phyloP scores from a whole-genome alignment of 2,329 filamentous ascomycete genomes.

The Dryadomyces sulphureus region DNA sequence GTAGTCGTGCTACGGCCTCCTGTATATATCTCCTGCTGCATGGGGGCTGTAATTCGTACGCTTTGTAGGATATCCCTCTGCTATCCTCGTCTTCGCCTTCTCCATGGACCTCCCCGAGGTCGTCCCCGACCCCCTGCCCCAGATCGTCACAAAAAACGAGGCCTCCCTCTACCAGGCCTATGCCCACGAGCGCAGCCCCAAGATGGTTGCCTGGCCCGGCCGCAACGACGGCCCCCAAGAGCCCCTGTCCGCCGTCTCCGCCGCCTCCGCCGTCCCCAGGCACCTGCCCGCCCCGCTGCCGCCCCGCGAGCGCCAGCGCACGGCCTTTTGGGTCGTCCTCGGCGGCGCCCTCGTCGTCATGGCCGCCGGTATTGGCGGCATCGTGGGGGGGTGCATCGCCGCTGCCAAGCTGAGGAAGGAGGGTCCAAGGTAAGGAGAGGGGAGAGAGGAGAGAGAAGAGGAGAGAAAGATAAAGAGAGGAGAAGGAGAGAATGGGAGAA shows the following conservation, averaged over 20 bases:
- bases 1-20: background rate
- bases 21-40: no score
- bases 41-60: no score
- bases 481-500: background rate
- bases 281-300: no score
- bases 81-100: background rate
- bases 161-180: background rate
- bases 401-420: slow-evolving; percentile 1
- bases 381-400: slow-evolving; percentile 11
- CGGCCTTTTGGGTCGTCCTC: slow-evolving; percentile 11
- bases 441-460: no score
- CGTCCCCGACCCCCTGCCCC: background rate
- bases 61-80: no score
- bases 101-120: background rate
- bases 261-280: no score
- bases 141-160: background rate
- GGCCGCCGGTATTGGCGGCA: slow-evolving; percentile 13
- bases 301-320: background rate
- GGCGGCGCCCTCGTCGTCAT: slow-evolving; percentile 10
- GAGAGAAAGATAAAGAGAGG: background rate
- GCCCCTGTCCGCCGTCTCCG: background rate
- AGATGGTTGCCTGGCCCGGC: background rate
- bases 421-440: no score
- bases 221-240: background rate
- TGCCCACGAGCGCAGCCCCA: background rate